These are phyloP conservation scores for Exophiala xenobiotica DNA, from an alignment of 2,329 filamentous ascomycete species.

Conservation along the genomic window DNA sequence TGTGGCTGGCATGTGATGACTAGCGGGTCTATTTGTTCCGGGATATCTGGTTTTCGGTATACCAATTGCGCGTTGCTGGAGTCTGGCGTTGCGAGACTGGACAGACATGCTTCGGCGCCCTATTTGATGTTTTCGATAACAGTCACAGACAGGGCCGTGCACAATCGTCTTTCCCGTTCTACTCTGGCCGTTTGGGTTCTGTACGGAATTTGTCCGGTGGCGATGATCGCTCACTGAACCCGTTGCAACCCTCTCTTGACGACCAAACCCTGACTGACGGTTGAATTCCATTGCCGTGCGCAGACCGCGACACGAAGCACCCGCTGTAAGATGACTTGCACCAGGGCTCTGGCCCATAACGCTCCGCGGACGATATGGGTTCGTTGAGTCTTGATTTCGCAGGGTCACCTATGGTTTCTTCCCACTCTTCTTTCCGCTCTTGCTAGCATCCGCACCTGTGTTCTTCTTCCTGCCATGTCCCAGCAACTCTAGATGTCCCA, in stretches of 20 bases:
- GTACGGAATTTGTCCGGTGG: no score
- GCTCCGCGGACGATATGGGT: neutral
- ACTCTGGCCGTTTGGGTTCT: no score
- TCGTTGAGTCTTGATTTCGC: neutral
- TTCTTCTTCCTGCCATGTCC: conserved; percentile 64
- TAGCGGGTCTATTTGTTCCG: neutral
- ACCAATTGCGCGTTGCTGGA: conserved; percentile 2
- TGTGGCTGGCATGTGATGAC: conserved; percentile 28
- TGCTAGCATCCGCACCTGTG: conserved; percentile 33
- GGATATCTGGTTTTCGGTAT: neutral
- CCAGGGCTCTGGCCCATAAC: neutral
- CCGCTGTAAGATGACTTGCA: no score
- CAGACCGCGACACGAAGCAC: no score
- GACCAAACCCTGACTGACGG: no score
- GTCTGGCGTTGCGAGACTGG: neutral
- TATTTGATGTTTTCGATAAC: neutral
- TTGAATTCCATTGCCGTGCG: no score
- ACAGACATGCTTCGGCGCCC: neutral
- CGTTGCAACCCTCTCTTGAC: no score
- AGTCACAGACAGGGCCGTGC: neutral
- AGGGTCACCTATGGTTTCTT: conserved; percentile 14
- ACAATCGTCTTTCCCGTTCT: no score
- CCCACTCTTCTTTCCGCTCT: conserved; percentile 15
- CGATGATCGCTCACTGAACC: no score
- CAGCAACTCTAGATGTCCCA: conserved; percentile 69